Percentiles rank a stretch among this genome's conserved stretches.
Conservation (phyloP, 2,329 filamentous ascomycete genomes). For the Nakataea oryzae region DNA sequence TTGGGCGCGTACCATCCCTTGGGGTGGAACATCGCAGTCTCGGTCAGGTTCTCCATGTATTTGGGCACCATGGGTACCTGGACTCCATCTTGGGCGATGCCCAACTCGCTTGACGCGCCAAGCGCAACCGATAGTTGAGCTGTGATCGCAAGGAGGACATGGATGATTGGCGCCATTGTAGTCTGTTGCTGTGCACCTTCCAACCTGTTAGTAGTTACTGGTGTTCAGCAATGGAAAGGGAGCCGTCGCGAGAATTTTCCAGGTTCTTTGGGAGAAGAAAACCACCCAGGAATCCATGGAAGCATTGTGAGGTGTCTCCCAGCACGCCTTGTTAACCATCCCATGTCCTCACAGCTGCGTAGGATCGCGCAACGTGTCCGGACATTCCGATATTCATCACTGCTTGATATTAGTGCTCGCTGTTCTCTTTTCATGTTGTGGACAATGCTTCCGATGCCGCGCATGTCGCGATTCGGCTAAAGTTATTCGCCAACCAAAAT, state of each 20-base stretch:
- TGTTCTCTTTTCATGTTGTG: too few relatives aligned
- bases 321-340: too few relatives aligned
- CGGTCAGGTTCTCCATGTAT: conserved; percentile 1
- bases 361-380: not conserved
- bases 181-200: too few relatives aligned
- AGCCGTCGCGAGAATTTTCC: not conserved
- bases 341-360: not conserved
- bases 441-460: not conserved
- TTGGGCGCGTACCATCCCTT: conserved; percentile 15
- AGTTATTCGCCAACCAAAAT: not conserved
- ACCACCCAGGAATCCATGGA: not conserved
- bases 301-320: not conserved
- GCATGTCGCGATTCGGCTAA: not conserved
- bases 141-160: not conserved
- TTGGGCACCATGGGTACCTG: not conserved
- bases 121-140: not conserved
- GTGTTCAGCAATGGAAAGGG: not conserved
- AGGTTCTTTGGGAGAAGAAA: not conserved
- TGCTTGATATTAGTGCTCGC: too few relatives aligned
- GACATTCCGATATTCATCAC: not conserved
- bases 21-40: conserved; percentile 1
- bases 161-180: not conserved
- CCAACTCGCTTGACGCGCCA: not conserved
- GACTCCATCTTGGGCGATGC: not conserved
- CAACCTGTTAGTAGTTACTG: too few relatives aligned